A percentile compares a stretch with the other conserved stretches of the same genome.
Conservation (phyloP, 2,329 filamentous ascomycete species). For the Remersonia thermophila region DNA sequence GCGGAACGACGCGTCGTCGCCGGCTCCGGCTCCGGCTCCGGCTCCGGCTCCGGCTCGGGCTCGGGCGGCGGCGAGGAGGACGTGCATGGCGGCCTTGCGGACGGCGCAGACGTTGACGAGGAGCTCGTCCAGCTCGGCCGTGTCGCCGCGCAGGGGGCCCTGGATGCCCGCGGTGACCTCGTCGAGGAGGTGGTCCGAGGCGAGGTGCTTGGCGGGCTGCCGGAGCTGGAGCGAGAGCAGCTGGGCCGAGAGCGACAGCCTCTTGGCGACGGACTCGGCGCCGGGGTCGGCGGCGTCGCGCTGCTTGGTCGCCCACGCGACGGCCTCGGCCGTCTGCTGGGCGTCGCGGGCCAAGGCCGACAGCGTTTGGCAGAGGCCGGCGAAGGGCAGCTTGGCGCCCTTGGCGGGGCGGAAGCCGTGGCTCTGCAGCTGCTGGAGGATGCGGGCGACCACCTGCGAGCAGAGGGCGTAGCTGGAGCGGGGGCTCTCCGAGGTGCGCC, state of each 20-base stretch:
- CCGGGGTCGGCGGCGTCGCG: conserved; percentile 25
- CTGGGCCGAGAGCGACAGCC: conserved; percentile 42
- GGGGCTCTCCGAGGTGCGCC: conserved; percentile 32
- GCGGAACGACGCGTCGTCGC: conserved; percentile 5
- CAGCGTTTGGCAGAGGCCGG: conserved; percentile 40
- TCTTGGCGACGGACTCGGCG: conserved; percentile 35
- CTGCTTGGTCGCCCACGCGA: conserved; percentile 41
- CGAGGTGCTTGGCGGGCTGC: conserved; percentile 24
- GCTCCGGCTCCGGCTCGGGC: conserved; percentile 9
- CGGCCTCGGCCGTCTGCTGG: conserved; percentile 39
- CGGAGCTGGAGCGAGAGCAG: conserved; percentile 43
- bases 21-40: too few species aligned
- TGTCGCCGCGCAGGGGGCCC: conserved; percentile 46
- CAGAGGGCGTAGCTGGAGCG: conserved; percentile 29
- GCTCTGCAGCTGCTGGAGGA: conserved; percentile 27
- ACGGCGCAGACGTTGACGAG: conserved; percentile 43
- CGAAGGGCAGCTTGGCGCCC: conserved; percentile 32
- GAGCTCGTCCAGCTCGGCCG: conserved; percentile 48
- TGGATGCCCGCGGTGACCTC: conserved; percentile 44
- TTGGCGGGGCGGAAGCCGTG: conserved; percentile 24
- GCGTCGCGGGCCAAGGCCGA: conserved; percentile 30
- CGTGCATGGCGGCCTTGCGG: conserved; percentile 40
- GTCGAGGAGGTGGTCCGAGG: conserved; percentile 31
- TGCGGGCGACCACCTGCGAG: conserved; percentile 23
- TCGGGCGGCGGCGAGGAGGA: conserved; percentile 24